phyloP scores from a whole-genome alignment of 129 eudicot species.

The Saussurea involucrata region DNA sequence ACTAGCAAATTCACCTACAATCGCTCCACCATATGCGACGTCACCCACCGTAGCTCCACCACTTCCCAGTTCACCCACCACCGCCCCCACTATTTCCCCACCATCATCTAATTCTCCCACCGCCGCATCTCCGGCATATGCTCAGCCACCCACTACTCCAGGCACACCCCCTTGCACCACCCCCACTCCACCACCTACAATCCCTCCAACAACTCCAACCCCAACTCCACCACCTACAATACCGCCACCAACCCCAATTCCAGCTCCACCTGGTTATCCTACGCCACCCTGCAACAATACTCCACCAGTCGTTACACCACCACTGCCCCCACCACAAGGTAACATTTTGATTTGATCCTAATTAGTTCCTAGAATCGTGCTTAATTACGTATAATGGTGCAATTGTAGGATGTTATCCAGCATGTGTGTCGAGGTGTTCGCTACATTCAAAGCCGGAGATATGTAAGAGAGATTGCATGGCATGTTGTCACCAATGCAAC shows the following conservation, averaged over 20 bases:
- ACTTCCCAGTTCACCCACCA: background rate
- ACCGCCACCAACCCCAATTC: no score
- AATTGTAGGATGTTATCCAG: constrained; percentile 54
- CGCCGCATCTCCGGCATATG: background rate
- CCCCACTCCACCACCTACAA: background rate
- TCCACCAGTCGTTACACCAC: background rate
- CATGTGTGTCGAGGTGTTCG: constrained; percentile 57
- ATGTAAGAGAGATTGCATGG: constrained; percentile 64
- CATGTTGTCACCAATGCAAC: constrained; percentile 82
- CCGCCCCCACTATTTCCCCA: background rate
- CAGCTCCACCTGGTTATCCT: no score
- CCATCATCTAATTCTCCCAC: background rate
- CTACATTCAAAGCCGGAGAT: constrained; percentile 51
- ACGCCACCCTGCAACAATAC: background rate
- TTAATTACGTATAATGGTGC: background rate
- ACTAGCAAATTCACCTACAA: background rate
- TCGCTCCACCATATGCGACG: background rate
- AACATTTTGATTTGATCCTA: background rate
- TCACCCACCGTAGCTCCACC: background rate
- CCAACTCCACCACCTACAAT: background rate
- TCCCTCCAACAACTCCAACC: background rate
- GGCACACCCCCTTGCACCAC: background rate
- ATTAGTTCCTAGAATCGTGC: background rate
- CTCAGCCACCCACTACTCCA: constrained; percentile 4
- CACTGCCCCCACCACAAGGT: background rate